Conservation (phyloP, 805 yeast genomes). For the Candida khao-thaluensis region DNA sequence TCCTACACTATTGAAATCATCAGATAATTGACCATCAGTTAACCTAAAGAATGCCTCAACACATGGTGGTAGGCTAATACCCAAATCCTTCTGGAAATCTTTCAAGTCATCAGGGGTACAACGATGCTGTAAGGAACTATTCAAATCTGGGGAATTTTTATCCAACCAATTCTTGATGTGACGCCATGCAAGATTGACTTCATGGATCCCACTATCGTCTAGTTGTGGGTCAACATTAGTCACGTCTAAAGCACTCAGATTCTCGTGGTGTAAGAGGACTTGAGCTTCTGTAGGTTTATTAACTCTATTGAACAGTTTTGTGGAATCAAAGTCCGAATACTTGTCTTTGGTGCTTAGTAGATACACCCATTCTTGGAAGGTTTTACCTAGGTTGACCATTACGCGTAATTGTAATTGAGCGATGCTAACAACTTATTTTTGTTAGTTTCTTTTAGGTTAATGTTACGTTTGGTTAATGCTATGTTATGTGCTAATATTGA, state of each 20-base stretch:
- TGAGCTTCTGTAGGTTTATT: conserved; percentile 39
- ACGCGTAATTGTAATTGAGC: neutral
- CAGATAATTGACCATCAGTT: conserved; percentile 92
- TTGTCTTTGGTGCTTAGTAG: conserved; percentile 66
- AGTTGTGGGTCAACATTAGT: conserved; percentile 23
- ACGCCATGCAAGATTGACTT: conserved; percentile 79
- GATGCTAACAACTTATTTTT: too few species aligned
- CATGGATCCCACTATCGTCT: conserved; percentile 64
- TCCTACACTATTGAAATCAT: conserved; percentile 61
- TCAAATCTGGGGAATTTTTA: conserved; percentile 75
- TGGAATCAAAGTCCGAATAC: conserved; percentile 63
- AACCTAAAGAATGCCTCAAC: conserved; percentile 74
- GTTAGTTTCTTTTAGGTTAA: too few species aligned
- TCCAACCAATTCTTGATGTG: conserved; percentile 84
- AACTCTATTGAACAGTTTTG: conserved; percentile 43
- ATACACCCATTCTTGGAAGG: conserved; percentile 58
- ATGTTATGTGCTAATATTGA: too few species aligned
- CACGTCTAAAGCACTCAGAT: conserved; percentile 7
- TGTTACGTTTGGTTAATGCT: too few species aligned
- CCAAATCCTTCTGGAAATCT: conserved; percentile 82
- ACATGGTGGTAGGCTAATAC: conserved; percentile 71
- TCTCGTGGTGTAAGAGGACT: conserved; percentile 19
- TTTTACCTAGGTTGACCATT: conserved; percentile 27
- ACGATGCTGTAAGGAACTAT: conserved; percentile 72
- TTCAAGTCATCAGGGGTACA: conserved; percentile 78